Base-by-base conservation (phyloP, 2,329 filamentous ascomycete genomes). In the Pseudopyrenochaeta lycopersici region DNA sequence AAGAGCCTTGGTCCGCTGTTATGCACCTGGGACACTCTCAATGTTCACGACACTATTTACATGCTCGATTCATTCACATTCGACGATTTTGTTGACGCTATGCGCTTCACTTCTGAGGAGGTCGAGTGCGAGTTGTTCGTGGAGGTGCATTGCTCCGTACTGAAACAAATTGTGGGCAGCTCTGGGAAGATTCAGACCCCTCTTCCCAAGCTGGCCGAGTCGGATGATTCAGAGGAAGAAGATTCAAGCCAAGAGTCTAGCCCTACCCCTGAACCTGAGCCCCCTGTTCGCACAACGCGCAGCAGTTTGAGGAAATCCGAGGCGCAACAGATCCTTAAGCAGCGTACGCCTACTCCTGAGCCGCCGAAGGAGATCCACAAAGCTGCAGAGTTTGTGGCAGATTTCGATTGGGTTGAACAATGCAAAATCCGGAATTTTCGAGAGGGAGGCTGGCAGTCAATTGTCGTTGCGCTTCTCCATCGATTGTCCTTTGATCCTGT, bases 31-130 rank as follows among this genome's bases (percentile, higher is more conserved):
- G 92, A 97, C 66, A 97, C 93, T 0, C 82, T 99, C 30, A 99
- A 97, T 68, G 94, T 99, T n/a, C 97, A 97, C 72, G 96, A 92
- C 70, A 92, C 97, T 68, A 89, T 97, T 15, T 96, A 96, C 71
- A 87, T 91, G 68, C 83, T 99, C 21, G 95, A 99, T 75, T 98
- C 94, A 0, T 99, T 99, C 71, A 98, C 94, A 0, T 96, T 98
- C 68, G 95, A 99, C 73, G 95, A 99, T 74, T 98, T 93, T 67
- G 83, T 97, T 4, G 90, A 98, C 72, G 90, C 93, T 0, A 88
- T 99, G 82, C 84, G 88, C 43, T 89, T 93, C 52, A 85, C 90
- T 0, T 92, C 88, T 0, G 85, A 88, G 30, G 87, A 91, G 18
- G 80, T 86, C 1, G 88, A 89, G 7, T 95, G 95, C 46, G 90